Conservation (phyloP, 257 asterid species). For the Petunia axillaris region DNA sequence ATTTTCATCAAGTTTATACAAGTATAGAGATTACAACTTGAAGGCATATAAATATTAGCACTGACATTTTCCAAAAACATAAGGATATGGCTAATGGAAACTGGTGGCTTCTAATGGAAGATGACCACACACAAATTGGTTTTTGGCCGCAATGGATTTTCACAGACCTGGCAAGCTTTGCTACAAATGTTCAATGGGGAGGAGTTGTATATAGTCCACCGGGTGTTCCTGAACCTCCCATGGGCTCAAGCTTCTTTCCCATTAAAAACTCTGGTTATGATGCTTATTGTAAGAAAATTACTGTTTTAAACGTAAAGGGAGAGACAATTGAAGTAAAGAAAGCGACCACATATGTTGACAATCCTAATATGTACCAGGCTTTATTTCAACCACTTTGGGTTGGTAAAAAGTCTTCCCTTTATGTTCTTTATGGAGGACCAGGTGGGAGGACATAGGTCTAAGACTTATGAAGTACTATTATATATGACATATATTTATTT, state of each 20-base stretch:
- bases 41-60: neutral
- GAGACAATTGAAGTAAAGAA: neutral
- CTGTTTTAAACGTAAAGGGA: neutral
- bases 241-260: neutral
- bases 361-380: neutral
- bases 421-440: neutral
- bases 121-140: neutral
- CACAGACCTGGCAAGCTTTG: neutral
- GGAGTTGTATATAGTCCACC: neutral
- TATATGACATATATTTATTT: too few species aligned
- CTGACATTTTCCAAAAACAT: neutral
- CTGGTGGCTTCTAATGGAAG: neutral
- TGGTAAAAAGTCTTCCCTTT: neutral
- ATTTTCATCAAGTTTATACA: too few species aligned
- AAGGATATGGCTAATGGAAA: neutral
- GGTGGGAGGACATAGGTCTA: neutral
- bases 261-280: neutral
- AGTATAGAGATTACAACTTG: too few species aligned
- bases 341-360: neutral
- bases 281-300: neutral
- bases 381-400: neutral
- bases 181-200: neutral
- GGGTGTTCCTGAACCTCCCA: too few species aligned
- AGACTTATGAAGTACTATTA: too few species aligned
- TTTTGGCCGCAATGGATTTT: neutral